Percentiles rank a stretch among this genome's conserved stretches.
Evolutionary conservation across 805 yeast genomes (phyloP).

Genomic region (Ogataea naganishii): DNA sequence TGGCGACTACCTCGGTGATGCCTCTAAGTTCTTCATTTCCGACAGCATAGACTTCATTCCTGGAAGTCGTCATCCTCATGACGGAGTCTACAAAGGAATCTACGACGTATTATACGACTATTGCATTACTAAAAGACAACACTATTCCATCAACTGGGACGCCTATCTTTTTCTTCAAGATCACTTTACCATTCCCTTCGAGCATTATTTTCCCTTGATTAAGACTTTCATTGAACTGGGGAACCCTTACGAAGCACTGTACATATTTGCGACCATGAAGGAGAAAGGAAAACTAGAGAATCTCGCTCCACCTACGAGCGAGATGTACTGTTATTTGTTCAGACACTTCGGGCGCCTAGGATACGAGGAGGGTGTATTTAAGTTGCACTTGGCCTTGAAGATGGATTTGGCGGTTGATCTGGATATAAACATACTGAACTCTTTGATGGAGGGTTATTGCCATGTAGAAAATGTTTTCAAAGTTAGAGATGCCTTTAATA

Average conservation of each 20-base stretch:
- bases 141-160: slow-evolving; percentile 46
- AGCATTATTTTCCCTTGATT: slow-evolving; percentile 51
- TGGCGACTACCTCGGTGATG: slow-evolving; percentile 29
- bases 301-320: slow-evolving; percentile 39
- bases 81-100: slow-evolving; percentile 24
- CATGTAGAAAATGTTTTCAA: slow-evolving; percentile 45
- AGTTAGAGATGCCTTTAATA: slow-evolving; percentile 51
- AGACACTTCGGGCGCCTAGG: slow-evolving; percentile 48
- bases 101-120: slow-evolving; percentile 35
- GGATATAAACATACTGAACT: slow-evolving; percentile 50
- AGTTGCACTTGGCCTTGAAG: slow-evolving; percentile 53
- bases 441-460: slow-evolving; percentile 56
- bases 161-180: slow-evolving; percentile 49
- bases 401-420: slow-evolving; percentile 51
- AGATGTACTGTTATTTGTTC: slow-evolving; percentile 53
- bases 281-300: slow-evolving; percentile 46
- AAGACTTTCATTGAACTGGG: slow-evolving; percentile 43
- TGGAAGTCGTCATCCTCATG: slow-evolving; percentile 1
- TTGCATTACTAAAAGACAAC: slow-evolving; percentile 26
- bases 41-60: slow-evolving; percentile 28
- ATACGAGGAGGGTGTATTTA: slow-evolving; percentile 59
- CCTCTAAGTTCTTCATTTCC: slow-evolving; percentile 31
- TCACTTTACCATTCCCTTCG: slow-evolving; percentile 49
- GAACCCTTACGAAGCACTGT: slow-evolving; percentile 54
- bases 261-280: slow-evolving; percentile 53